Conservation (phyloP, 257 asterid genomes). For the Primulina tabacum region DNA sequence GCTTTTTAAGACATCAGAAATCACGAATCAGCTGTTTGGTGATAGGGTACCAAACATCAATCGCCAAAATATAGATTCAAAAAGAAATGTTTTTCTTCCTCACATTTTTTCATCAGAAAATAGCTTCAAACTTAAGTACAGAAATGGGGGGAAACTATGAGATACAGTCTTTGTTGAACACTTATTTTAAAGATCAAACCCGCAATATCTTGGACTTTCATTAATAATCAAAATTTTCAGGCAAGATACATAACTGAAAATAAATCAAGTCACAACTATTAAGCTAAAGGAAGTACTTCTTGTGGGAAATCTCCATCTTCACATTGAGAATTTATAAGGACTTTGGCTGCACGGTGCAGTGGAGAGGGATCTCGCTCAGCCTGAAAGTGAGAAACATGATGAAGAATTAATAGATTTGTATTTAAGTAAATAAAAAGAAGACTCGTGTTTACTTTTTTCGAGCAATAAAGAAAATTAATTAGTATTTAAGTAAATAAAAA, state of each 20-base stretch:
- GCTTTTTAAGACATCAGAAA: not conserved
- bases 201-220: too few relatives aligned
- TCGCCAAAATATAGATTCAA: too few relatives aligned
- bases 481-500: too few relatives aligned
- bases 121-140: not conserved
- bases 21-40: not conserved
- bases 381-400: constrained; percentile 41
- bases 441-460: too few relatives aligned
- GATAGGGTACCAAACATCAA: not conserved
- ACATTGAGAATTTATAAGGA: constrained; percentile 73
- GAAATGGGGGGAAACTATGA: not conserved
- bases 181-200: too few relatives aligned
- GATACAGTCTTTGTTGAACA: too few relatives aligned
- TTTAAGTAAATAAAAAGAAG: not conserved
- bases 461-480: too few relatives aligned
- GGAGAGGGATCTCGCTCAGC: constrained; percentile 80
- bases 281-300: constrained; percentile 45
- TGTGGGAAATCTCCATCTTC: constrained; percentile 97
- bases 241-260: too few relatives aligned
- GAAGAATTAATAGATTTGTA: not conserved
- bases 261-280: too few relatives aligned
- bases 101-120: not conserved
- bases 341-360: constrained; percentile 82
- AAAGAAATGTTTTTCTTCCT: not conserved
- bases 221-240: too few relatives aligned